Conservation (phyloP, 345 rosid genomes). For the Linum tenue region DNA sequence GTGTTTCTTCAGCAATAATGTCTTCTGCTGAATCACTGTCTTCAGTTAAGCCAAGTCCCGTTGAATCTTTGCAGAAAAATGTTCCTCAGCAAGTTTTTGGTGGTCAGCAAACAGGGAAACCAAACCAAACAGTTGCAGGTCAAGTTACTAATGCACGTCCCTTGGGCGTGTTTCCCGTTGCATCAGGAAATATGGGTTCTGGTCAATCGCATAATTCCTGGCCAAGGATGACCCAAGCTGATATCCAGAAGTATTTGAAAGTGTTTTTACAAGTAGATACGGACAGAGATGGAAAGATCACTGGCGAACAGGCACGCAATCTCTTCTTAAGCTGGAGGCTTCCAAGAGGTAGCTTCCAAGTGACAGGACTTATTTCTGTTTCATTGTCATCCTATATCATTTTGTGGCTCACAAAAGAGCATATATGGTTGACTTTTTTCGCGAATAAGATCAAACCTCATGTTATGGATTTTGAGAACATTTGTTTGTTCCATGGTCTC, state of each 20-base stretch:
- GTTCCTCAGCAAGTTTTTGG: conserved; percentile 41
- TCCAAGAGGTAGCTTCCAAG: conserved; percentile 61
- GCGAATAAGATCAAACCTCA: neutral
- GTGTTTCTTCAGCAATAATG: conserved; percentile 36
- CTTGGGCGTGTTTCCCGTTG: conserved; percentile 41
- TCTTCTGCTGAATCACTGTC: conserved; percentile 36
- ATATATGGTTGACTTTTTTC: neutral
- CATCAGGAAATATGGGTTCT: conserved; percentile 42
- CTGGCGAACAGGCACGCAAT: conserved; percentile 80
- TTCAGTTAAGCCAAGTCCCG: conserved; percentile 31
- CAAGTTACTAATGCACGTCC: conserved; percentile 22
- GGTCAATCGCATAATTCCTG: conserved; percentile 52
- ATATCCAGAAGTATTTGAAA: conserved; percentile 73
- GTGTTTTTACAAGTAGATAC: conserved; percentile 93
- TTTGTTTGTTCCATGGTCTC: neutral
- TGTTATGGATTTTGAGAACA: neutral
- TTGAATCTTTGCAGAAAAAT: conserved; percentile 31
- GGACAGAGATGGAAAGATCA: conserved; percentile 87
- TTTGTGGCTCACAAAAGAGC: neutral
- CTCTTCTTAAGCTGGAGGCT: conserved; percentile 96
- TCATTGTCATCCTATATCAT: neutral
- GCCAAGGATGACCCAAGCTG: conserved; percentile 81
- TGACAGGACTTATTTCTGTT: neutral
- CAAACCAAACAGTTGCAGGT: conserved; percentile 9
- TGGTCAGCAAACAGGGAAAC: conserved; percentile 25